These are phyloP conservation scores for Paspalum notatum DNA, from an alignment of 176 grass and related monocot genomes.

Conservation along the genomic window DNA sequence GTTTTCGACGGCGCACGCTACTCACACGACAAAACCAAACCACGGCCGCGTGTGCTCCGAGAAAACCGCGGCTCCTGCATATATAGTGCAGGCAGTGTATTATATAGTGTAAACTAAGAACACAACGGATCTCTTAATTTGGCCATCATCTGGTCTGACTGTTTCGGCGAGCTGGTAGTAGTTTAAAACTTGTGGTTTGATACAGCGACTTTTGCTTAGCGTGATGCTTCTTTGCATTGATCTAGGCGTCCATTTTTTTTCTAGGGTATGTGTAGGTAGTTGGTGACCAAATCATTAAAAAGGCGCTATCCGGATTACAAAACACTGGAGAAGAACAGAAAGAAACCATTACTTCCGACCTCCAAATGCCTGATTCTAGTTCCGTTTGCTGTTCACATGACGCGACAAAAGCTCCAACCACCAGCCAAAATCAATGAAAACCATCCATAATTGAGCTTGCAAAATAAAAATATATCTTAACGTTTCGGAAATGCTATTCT, in stretches of 20 bases:
- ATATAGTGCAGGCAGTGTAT: constrained; percentile 6
- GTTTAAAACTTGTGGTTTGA: constrained; percentile 3
- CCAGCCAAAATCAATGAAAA: too few species aligned
- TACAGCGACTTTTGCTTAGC: not conserved
- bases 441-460: too few species aligned
- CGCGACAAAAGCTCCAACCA: too few species aligned
- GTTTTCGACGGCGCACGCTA: not conserved
- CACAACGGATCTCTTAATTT: not conserved
- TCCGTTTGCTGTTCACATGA: not conserved
- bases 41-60: constrained; percentile 7
- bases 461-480: too few species aligned
- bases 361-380: not conserved
- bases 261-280: not conserved
- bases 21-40: not conserved
- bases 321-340: not conserved
- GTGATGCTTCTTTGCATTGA: not conserved
- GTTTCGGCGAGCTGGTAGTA: not conserved
- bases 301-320: not conserved
- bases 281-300: constrained; percentile 21
- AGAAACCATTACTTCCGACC: not conserved
- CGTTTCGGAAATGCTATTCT: too few species aligned
- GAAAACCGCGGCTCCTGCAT: constrained; percentile 10
- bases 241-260: not conserved
- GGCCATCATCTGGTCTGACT: constrained; percentile 13
- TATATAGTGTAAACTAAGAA: not conserved